These are phyloP conservation scores for Suillus plorans DNA, from an alignment of 768 basidiomycete genomes.

Conservation along the genomic window DNA sequence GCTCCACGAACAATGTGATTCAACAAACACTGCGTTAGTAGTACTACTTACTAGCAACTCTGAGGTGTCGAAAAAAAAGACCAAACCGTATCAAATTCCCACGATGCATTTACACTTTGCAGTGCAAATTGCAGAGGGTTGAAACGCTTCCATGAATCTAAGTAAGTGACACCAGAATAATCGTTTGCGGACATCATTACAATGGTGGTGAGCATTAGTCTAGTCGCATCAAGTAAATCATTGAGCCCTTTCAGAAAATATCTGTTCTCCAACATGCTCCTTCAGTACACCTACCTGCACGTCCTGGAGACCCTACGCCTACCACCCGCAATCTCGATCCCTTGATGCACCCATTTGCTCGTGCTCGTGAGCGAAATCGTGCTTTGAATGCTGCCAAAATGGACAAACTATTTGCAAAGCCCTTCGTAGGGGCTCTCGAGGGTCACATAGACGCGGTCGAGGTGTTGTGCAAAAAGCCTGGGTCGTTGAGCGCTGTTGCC, in stretches of 20 bases:
- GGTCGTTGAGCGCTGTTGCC: constrained; percentile 74
- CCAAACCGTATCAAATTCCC: background rate
- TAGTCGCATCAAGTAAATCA: constrained; percentile 2
- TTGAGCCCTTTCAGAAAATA: constrained; percentile 60
- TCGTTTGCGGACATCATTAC: background rate
- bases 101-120: background rate
- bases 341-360: constrained; percentile 92
- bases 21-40: too few relatives aligned
- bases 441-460: constrained; percentile 97
- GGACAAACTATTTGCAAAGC: constrained; percentile 97
- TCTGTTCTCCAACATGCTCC: constrained; percentile 84
- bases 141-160: background rate
- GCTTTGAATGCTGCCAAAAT: constrained; percentile 96
- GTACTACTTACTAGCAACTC: too few relatives aligned
- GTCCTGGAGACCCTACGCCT: constrained; percentile 84
- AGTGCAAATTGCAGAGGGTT: too few relatives aligned
- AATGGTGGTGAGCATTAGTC: constrained; percentile 9
- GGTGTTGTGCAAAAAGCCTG: constrained; percentile 69
- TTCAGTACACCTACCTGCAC: constrained; percentile 65
- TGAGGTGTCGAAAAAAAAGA: background rate
- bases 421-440: constrained; percentile 86
- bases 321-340: constrained; percentile 91
- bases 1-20: background rate
- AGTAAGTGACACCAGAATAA: background rate
- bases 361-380: constrained; percentile 88